Percentiles rank a stretch among this genome's conserved stretches.
These are phyloP conservation scores for Saccharomyces hybrid DNA, from an alignment of 1,139 yeast genomes.

Conservation along the genomic window DNA sequence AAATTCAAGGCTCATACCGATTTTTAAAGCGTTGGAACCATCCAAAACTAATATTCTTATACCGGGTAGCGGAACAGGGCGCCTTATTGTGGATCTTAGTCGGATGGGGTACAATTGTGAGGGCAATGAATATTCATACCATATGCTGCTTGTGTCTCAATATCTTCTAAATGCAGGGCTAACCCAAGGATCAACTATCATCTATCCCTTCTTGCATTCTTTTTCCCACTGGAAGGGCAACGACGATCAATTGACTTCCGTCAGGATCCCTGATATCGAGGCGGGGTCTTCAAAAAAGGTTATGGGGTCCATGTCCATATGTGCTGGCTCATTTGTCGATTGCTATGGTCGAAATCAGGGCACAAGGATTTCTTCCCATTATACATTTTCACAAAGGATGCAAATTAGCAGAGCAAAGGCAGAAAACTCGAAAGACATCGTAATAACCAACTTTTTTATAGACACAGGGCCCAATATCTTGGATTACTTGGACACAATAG, in stretches of 20 bases:
- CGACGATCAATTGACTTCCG: constrained; percentile 41
- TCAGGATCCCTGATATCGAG: constrained; percentile 46
- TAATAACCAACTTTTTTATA: constrained; percentile 68
- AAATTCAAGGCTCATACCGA: constrained; percentile 41
- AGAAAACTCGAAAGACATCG: constrained; percentile 40
- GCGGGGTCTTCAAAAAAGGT: constrained; percentile 40
- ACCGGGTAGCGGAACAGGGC: constrained; percentile 82
- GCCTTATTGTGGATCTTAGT: constrained; percentile 66
- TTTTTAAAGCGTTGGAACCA: constrained; percentile 41
- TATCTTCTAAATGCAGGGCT: constrained; percentile 51
- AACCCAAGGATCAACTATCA: constrained; percentile 34
- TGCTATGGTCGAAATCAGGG: constrained; percentile 52
- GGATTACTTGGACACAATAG: constrained; percentile 56
- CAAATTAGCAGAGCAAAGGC: constrained; percentile 31
- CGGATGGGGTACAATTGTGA: constrained; percentile 62
- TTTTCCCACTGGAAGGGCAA: constrained; percentile 42
- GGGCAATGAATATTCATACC: constrained; percentile 79
- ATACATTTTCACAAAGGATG: constrained; percentile 38
- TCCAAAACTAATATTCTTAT: constrained; percentile 43
- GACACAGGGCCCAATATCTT: constrained; percentile 73
- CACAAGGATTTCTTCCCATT: constrained; percentile 34
- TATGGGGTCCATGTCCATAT: constrained; percentile 59
- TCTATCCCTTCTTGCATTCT: constrained; percentile 51
- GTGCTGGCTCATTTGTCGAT: constrained; percentile 74
- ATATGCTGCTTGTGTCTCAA: constrained; percentile 66